Percentiles rank a stretch among this genome's conserved stretches.
Conservation (phyloP, 306 rosid genomes). For the Fragaria iinumae region DNA sequence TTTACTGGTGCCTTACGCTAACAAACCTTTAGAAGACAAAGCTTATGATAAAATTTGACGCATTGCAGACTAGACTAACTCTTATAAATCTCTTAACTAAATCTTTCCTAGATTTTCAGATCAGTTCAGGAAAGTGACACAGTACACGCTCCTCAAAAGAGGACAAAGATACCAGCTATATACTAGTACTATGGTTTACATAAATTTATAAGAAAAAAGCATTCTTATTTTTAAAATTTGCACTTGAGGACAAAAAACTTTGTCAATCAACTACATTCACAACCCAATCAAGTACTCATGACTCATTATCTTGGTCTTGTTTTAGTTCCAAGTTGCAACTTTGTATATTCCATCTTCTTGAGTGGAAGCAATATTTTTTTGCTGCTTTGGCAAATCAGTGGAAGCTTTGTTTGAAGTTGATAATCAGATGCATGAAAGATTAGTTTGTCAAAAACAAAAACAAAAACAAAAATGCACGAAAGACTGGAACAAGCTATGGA, state of each 20-base stretch:
- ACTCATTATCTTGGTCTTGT: neutral
- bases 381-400: neutral
- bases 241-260: neutral
- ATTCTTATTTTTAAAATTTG: constrained; percentile 9
- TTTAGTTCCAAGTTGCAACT: constrained; percentile 26
- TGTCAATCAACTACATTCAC: neutral
- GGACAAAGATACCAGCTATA: constrained; percentile 43
- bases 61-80: constrained; percentile 5
- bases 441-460: neutral
- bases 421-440: neutral
- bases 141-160: constrained; percentile 32
- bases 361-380: neutral
- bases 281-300: neutral
- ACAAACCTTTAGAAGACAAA: neutral
- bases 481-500: neutral
- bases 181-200: neutral
- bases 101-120: constrained; percentile 68
- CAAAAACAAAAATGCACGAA: neutral
- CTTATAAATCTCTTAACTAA: constrained; percentile 18
- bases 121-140: constrained; percentile 49
- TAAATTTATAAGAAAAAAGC: neutral
- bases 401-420: constrained; percentile 10
- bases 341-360: neutral
- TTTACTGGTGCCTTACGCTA: neutral
- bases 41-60: constrained; percentile 22